A percentile compares a stretch with the other conserved stretches of the same genome.
phyloP scores from a whole-genome alignment of 2,329 filamentous ascomycete species.

The Sporothrix protearum region DNA sequence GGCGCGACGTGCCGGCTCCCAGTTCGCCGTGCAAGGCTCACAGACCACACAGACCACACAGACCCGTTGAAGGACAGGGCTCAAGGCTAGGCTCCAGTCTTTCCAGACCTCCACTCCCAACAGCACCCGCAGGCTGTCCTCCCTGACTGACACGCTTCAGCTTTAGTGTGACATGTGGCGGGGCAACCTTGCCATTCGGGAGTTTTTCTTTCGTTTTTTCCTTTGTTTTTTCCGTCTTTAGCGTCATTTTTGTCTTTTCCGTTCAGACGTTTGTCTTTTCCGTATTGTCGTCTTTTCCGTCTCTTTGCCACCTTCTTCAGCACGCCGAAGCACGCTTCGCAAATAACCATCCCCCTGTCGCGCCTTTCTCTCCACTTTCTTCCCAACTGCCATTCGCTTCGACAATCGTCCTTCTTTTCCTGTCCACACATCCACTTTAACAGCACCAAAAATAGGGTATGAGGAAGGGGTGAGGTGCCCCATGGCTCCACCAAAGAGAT shows the following conservation, averaged over 20 bases:
- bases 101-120: too few relatives aligned
- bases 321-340: background rate
- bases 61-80: background rate
- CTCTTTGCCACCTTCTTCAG: background rate
- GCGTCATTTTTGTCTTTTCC: too few relatives aligned
- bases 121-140: background rate
- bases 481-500: background rate
- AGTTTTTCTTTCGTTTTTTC: background rate
- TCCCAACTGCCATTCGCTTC: background rate
- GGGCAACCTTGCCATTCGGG: constrained; percentile 3
- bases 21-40: background rate
- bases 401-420: background rate
- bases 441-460: background rate
- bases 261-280: background rate
- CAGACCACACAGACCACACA: background rate
- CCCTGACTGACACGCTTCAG: background rate
- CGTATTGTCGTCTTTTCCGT: background rate
- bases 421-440: background rate
- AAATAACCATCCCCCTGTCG: background rate
- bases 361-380: background rate
- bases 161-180: constrained; percentile 8
- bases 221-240: background rate
- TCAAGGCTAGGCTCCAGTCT: background rate
- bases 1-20: constrained; percentile 13
- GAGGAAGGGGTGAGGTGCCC: background rate